Evolutionary conservation across 2,329 filamentous ascomycete genomes (phyloP).

Genomic region (Cladophialophora bantiana): DNA sequence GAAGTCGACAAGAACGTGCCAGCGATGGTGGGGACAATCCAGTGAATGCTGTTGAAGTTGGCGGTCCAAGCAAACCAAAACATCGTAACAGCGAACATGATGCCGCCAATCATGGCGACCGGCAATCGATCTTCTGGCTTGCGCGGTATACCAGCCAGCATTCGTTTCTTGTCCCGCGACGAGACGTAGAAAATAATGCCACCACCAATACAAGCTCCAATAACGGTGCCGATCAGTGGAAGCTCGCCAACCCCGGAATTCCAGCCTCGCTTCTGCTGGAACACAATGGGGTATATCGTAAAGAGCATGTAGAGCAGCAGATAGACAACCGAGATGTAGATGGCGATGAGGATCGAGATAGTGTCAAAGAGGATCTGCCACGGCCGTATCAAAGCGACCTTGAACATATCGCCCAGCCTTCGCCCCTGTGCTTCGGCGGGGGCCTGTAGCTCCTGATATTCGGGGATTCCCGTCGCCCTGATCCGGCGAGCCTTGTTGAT

Average conservation of each 20-base stretch:
- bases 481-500: conserved; percentile 62
- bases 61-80: conserved; percentile 70
- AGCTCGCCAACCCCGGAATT: conserved; percentile 57
- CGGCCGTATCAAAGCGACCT: conserved; percentile 58
- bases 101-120: conserved; percentile 57
- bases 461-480: conserved; percentile 56
- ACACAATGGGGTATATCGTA: conserved; percentile 63
- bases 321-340: conserved; percentile 60
- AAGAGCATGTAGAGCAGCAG: conserved; percentile 66
- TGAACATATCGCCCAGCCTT: conserved; percentile 56
- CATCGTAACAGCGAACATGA: conserved; percentile 62
- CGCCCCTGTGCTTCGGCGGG: conserved; percentile 57
- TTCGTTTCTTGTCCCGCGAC: conserved; percentile 29
- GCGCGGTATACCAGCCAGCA: conserved; percentile 29
- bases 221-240: conserved; percentile 58
- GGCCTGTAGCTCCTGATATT: conserved; percentile 61
- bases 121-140: conserved; percentile 55
- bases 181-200: conserved; percentile 40
- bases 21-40: conserved; percentile 56
- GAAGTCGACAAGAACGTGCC: conserved; percentile 52
- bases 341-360: conserved; percentile 56
- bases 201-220: conserved; percentile 57
- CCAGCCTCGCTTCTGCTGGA: conserved; percentile 54
- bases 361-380: conserved; percentile 59
- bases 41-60: conserved; percentile 52